Conservation (phyloP, 495 filamentous ascomycete genomes). For the Aspergillus sclerotioniger region DNA sequence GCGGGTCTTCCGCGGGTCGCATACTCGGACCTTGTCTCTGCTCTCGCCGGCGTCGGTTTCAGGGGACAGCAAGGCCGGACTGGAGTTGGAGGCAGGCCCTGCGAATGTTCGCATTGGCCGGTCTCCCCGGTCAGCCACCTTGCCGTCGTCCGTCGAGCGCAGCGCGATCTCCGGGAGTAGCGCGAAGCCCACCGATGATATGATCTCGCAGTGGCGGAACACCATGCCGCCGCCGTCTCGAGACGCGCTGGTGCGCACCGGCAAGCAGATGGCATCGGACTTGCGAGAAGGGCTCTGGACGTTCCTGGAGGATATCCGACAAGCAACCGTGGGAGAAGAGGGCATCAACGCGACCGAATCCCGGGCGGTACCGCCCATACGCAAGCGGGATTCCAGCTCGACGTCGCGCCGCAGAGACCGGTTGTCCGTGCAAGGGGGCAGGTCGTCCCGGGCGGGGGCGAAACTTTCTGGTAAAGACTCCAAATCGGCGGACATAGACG, state of each 20-base stretch:
- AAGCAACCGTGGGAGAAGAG: constrained; percentile 94
- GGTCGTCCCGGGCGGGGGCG: constrained; percentile 36
- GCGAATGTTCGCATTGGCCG: constrained; percentile 36
- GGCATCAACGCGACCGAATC: constrained; percentile 60
- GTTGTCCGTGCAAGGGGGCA: constrained; percentile 34
- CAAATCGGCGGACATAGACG: constrained; percentile 44
- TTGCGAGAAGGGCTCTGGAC: constrained; percentile 91
- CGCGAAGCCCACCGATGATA: constrained; percentile 33
- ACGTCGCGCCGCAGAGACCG: constrained; percentile 41
- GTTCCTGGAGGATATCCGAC: constrained; percentile 90
- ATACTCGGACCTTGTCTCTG: constrained; percentile 78
- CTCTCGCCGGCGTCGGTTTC: constrained; percentile 62
- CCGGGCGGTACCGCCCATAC: constrained; percentile 34
- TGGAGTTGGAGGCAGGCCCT: constrained; percentile 15
- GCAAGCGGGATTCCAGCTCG: constrained; percentile 36
- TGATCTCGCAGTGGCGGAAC: constrained; percentile 40
- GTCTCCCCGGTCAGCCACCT: constrained; percentile 44
- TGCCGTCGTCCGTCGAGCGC: constrained; percentile 48
- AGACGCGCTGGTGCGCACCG: constrained; percentile 61
- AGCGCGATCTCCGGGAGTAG: constrained; percentile 21
- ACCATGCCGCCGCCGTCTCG: constrained; percentile 46
- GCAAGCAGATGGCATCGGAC: constrained; percentile 87
- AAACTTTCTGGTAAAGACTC: constrained; percentile 48
- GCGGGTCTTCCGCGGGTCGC: constrained; percentile 69
- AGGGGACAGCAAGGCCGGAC: constrained; percentile 30